Base-by-base conservation (phyloP, 495 filamentous ascomycete genomes). In the Podospora anserina region DNA sequence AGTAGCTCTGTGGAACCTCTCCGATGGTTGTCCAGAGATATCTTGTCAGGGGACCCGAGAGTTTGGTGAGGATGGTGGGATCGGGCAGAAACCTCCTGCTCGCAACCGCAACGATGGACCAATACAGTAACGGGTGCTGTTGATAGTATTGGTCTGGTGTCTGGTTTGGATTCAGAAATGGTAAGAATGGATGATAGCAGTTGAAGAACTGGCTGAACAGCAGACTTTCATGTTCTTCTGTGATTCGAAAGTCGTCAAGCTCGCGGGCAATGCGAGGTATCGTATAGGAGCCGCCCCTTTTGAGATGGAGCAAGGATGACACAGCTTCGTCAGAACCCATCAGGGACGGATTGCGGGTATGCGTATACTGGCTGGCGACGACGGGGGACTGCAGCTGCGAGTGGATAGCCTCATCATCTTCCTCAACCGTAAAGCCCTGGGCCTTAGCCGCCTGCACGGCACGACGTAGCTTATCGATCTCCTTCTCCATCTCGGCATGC, bases 401-500 rank as follows among this genome's bases (percentile, higher is more conserved):
- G 67, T 83, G 82, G 61, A 82, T 74, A 26, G 79, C 64, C 26
- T 78, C 81, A 79, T 83, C 75, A 69, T 87, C 69, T 68, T 89
- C 80, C 67, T 89, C 74, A 61, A 84, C 55, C 68, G 74, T 76
- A 66, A 78, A 89, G 66, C 78, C 84, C 70, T 82, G 86, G 55
- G 74, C 71, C 77, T 80, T 81, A 65, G 83, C 85, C 68, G 74
- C 74, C 62, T 82, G 77, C 61, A 86, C 79, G 69, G 77, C 84
- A 32, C 77, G 79, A 58, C 81, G 79, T 65, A 83, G 76, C 66
- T 80, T 81, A 61, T 90, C 89, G 71, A 92, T 88, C 81, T 92
- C 89, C 79, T 90, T 91, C 76, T 95, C 93, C 92, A 96, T 96
- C 78, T 96, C 93, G 60, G 92, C 92, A 79, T 96, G 92, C 73